Evolutionary conservation across 805 yeast species (phyloP).

Genomic region (Metschnikowia lunata): DNA sequence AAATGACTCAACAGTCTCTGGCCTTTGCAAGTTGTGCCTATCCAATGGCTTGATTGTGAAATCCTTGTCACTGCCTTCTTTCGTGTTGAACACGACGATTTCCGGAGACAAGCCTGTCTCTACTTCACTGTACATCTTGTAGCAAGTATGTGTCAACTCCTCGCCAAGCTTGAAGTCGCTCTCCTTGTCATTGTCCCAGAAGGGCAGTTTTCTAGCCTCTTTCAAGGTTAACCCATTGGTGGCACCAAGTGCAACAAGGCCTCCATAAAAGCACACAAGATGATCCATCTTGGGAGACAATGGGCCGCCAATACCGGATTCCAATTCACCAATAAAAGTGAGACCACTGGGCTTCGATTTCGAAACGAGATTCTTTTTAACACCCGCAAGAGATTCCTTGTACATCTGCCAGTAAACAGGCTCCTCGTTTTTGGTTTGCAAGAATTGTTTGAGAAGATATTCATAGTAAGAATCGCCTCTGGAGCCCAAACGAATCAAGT

Average conservation of each 20-base stretch:
- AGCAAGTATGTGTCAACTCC: conserved; percentile 76
- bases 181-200: conserved; percentile 58
- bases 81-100: conserved; percentile 75
- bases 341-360: conserved; percentile 59
- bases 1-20: conserved; percentile 88
- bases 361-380: conserved; percentile 59
- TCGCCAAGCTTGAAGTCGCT: conserved; percentile 65
- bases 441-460: conserved; percentile 77
- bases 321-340: conserved; percentile 74
- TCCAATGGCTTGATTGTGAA: conserved; percentile 68
- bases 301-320: conserved; percentile 57
- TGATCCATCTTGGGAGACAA: conserved; percentile 83
- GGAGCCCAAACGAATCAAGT: conserved; percentile 74
- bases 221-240: conserved; percentile 63
- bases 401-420: conserved; percentile 67
- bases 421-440: conserved; percentile 66
- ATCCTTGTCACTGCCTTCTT: conserved; percentile 44
- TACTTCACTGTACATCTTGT: conserved; percentile 71
- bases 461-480: conserved; percentile 94
- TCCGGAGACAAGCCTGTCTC: conserved; percentile 84
- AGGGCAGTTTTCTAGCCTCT: conserved; percentile 49
- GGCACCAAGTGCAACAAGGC: conserved; percentile 83
- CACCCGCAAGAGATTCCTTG: conserved; percentile 71
- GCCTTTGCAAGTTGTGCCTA: conserved; percentile 83
- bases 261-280: conserved; percentile 87